Evolutionary conservation across 2,329 filamentous ascomycete species (phyloP).

Genomic region (Ophiocordyceps camponoti-saundersi): DNA sequence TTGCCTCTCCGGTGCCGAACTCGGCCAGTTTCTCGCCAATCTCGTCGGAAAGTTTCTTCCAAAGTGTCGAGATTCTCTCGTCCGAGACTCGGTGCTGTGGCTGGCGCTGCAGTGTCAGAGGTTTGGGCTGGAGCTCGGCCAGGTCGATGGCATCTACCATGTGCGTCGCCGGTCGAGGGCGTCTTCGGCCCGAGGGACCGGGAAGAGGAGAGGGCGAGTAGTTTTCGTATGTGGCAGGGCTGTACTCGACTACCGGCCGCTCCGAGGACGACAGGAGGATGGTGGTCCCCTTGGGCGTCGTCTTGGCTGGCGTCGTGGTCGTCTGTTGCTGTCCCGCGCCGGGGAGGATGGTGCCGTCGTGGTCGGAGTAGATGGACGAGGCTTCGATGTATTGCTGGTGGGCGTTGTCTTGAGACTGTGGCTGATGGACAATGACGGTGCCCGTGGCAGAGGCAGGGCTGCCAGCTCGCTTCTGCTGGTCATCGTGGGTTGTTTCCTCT

Average conservation of each 20-base stretch:
- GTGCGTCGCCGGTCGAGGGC: neutral
- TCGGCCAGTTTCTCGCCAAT: slow-evolving; percentile 1
- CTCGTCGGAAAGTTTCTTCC: slow-evolving; percentile 2
- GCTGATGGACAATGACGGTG: neutral
- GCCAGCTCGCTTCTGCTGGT: neutral
- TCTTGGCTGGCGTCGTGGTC: neutral
- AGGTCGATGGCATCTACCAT: neutral
- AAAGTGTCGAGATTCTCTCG: slow-evolving; percentile 4
- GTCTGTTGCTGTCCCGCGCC: neutral
- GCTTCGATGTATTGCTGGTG: slow-evolving; percentile 1
- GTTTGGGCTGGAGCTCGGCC: slow-evolving; percentile 9
- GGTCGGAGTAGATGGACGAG: slow-evolving; percentile 8
- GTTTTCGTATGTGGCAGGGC: neutral
- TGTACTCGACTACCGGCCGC: slow-evolving; percentile 3
- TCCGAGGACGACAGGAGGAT: neutral
- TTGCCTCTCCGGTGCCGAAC: neutral
- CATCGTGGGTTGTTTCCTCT: neutral
- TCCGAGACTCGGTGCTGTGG: neutral
- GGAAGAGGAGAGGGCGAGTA: neutral
- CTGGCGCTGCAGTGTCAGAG: slow-evolving; percentile 7
- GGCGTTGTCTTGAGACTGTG: no score
- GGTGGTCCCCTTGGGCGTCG: neutral
- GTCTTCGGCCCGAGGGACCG: neutral
- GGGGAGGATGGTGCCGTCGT: slow-evolving; percentile 5
- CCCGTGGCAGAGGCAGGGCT: neutral